These are phyloP conservation scores for Hanseniaspora osmophila DNA, from an alignment of 805 yeast species.

Conservation along the genomic window DNA sequence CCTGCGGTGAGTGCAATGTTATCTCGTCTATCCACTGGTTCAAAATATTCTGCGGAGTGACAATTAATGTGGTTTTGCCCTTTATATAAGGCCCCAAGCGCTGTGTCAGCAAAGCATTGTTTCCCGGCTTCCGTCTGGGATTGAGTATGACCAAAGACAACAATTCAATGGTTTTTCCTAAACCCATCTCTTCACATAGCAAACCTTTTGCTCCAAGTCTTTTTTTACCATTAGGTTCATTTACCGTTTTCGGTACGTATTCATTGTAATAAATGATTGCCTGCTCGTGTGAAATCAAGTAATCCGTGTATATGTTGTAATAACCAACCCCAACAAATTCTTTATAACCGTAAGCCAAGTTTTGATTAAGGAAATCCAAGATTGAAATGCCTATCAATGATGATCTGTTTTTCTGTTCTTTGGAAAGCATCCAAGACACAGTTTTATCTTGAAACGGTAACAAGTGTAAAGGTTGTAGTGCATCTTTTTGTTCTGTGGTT, in stretches of 20 bases:
- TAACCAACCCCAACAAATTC: conserved; percentile 8
- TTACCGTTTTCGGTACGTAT: conserved; percentile 1
- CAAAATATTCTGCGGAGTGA: conserved; percentile 74
- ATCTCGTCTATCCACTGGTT: conserved; percentile 77
- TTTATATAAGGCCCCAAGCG: conserved; percentile 11
- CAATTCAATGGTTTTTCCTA: conserved; percentile 87
- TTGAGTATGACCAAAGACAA: conserved; percentile 51
- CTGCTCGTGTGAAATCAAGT: conserved; percentile 10
- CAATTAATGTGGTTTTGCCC: conserved; percentile 61
- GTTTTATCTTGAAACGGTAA: conserved; percentile 21
- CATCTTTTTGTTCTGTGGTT: background rate
- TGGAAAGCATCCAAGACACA: conserved; percentile 21
- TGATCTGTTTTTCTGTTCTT: conserved; percentile 9
- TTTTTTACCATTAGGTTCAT: background rate
- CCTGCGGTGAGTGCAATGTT: conserved; percentile 34
- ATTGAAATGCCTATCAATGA: background rate
- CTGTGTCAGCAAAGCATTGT: no score
- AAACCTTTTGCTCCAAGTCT: conserved; percentile 35
- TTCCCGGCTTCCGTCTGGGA: conserved; percentile 13
- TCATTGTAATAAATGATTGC: conserved; percentile 7
- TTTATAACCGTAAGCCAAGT: conserved; percentile 19
- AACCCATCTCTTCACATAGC: conserved; percentile 91
- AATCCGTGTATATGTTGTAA: conserved; percentile 24
- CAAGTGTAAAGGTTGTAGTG: conserved; percentile 6
- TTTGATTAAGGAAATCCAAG: conserved; percentile 9